phyloP scores from a whole-genome alignment of 1,139 yeast genomes.

The Geotrichum cucujoidarum region DNA sequence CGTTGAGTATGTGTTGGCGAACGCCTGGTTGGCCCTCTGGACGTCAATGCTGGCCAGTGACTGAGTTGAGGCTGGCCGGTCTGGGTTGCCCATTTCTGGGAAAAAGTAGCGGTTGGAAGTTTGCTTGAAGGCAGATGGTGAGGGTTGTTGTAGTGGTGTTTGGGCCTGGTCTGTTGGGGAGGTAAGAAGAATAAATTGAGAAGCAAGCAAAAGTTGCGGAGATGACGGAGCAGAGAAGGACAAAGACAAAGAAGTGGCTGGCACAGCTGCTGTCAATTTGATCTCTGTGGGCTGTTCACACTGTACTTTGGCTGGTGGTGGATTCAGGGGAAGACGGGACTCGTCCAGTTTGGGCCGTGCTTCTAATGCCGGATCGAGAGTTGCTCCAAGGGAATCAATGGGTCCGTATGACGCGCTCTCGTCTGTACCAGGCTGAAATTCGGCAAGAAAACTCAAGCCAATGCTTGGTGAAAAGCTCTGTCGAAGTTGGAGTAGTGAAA shows the following conservation, averaged over 20 bases:
- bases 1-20: neutral
- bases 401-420: no score
- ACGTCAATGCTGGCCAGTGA: conserved; percentile 1
- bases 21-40: conserved; percentile 1
- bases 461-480: neutral
- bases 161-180: neutral
- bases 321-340: no score
- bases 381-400: no score
- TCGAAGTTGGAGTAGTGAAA: neutral
- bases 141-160: neutral
- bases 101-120: neutral
- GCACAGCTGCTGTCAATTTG: no score
- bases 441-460: neutral
- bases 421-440: no score
- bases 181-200: no score
- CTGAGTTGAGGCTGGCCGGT: neutral
- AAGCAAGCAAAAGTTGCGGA: no score
- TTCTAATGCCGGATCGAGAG: no score
- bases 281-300: no score
- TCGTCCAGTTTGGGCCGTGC: no score
- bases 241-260: neutral
- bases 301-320: no score
- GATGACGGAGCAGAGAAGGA: neutral
- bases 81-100: neutral
- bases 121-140: neutral